These are phyloP conservation scores for Puccinia coronata DNA, from an alignment of 1,284 basidiomycete species.

Conservation along the genomic window DNA sequence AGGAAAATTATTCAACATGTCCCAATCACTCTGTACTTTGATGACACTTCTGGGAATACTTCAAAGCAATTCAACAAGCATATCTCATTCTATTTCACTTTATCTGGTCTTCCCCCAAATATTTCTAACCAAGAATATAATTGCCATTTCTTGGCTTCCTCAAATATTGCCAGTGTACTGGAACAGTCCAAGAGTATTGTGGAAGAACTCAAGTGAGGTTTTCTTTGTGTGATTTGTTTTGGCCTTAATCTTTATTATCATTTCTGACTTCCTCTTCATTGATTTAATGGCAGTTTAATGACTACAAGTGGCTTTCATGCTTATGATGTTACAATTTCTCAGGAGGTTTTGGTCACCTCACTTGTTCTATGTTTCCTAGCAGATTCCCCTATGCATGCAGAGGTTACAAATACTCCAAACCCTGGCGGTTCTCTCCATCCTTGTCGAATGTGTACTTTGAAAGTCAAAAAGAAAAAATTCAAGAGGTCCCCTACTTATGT, in stretches of 20 bases:
- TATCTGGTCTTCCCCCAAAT: conserved; percentile 57
- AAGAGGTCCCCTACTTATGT: not conserved
- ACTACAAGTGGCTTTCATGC: not conserved
- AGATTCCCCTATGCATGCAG: not conserved
- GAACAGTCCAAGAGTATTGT: not conserved
- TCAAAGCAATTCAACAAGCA: conserved; percentile 63
- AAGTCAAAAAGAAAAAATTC: not conserved
- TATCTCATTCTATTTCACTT: conserved; percentile 59
- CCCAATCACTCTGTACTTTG: conserved; percentile 62
- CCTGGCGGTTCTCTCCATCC: not conserved
- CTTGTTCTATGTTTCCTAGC: not conserved
- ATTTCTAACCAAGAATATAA: conserved; percentile 6
- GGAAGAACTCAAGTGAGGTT: conserved; percentile 60
- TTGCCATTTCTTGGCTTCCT: not conserved
- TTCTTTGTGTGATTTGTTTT: not conserved
- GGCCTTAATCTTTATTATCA: not conserved
- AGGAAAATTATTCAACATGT: conserved; percentile 51
- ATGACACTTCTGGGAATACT: conserved; percentile 62
- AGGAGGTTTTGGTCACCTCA: not conserved
- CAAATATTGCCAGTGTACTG: not conserved
- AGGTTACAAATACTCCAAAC: not conserved
- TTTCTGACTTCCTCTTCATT: not conserved
- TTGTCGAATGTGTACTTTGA: not conserved
- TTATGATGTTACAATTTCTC: not conserved
- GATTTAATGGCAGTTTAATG: not conserved